Evolutionary conservation across 257 asterid genomes (phyloP).

Genomic region (Penstemon barbatus): DNA sequence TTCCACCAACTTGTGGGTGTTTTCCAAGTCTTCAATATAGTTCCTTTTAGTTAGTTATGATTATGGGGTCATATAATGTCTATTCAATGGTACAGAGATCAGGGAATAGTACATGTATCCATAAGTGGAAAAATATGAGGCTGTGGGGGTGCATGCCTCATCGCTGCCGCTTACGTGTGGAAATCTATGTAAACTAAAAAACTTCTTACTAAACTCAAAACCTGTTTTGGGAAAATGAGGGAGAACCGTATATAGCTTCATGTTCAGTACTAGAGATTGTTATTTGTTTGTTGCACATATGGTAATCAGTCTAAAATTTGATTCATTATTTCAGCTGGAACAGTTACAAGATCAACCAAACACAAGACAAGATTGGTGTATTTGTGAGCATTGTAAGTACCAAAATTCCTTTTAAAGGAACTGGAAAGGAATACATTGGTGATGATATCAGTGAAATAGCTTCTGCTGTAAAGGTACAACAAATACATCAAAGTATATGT

Average conservation of each 20-base stretch:
- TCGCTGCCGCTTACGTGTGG: background rate
- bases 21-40: no score
- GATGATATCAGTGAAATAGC: constrained; percentile 95
- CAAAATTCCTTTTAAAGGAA: constrained; percentile 90
- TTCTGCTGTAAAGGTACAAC: constrained; percentile 79
- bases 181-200: constrained; percentile 8
- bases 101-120: no score
- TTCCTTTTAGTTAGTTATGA: no score
- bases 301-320: constrained; percentile 11
- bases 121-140: no score
- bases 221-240: constrained; percentile 11
- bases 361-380: constrained; percentile 87
- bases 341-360: constrained; percentile 87
- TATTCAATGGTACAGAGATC: no score
- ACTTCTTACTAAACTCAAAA: constrained; percentile 6
- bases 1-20: no score
- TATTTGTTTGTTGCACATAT: constrained; percentile 23
- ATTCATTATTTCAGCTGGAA: constrained; percentile 64
- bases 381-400: constrained; percentile 95
- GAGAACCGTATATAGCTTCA: constrained; percentile 16
- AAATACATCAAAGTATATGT: constrained; percentile 2
- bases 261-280: constrained; percentile 18
- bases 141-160: no score
- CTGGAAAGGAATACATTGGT: constrained; percentile 93
- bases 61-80: no score